Evolutionary conservation across 1,284 basidiomycete genomes (phyloP), one percentile per base, ranked within the genome.

Genomic region (Apiotrichum domesticum): DNA sequence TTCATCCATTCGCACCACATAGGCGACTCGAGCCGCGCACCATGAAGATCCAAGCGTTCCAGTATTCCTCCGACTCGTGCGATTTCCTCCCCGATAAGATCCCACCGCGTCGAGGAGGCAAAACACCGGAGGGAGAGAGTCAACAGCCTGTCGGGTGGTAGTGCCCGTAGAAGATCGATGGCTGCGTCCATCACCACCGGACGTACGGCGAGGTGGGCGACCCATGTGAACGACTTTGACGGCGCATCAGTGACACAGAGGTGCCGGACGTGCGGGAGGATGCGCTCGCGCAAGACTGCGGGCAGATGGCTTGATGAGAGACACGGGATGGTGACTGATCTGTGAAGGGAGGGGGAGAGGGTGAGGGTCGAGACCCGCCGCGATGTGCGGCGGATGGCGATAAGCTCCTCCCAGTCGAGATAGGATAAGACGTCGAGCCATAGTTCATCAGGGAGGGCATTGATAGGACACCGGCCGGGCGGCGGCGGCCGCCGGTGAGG

Each of bases 381-480:
- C 7, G 46, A 62, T 0, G 65, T 63, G 9, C 34, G 52, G 1
- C 65, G 63, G 1, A 71, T 34, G 3, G 52, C 8, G 6, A 72
- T 42, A 5, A 71, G 51, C 6, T 69, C 62, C 14, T 63, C 52
- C 44, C 59, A 58, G 4, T 61, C 56, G 8, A 73, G 58, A 42
- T 62, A 54, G 1, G 56, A 56, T 32, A 73, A 57, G 29, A 71
- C 59, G 3, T 55, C 44, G 7, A 72, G 52, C 46, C 62, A 52
- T 5, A 73, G 45, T 40, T 73, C 71, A 49, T 68, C 63, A 0
- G 71, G 71, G 1, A 73, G 51, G 39, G 3, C 34, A n/a, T 15
- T 64, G 45, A 51, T 47, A 3, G 65, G 63, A n/a, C 57, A 64
- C 10, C 52, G 52, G 2, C 66, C 65, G 44, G 65, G 8, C 8